Conservation (phyloP, 2,329 filamentous ascomycete species). For the Penicillium sp. region DNA sequence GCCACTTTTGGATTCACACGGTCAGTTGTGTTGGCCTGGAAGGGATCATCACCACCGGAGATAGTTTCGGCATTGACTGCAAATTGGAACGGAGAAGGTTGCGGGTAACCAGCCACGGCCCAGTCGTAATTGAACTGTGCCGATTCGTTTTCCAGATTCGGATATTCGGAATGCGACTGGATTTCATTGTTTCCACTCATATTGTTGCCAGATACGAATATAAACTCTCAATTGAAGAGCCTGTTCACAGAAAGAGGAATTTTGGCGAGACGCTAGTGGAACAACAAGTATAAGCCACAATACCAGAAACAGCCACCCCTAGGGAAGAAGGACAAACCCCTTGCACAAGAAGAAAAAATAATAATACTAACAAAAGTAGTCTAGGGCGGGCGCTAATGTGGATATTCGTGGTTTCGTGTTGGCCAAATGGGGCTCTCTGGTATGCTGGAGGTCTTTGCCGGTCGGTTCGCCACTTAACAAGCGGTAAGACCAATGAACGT, state of each 20-base stretch:
- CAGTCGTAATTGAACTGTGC: slow-evolving; percentile 13
- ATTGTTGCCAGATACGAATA: not conserved
- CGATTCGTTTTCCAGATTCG: slow-evolving; percentile 9
- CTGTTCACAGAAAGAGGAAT: not conserved
- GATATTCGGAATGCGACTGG: slow-evolving; percentile 4
- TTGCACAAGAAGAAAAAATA: not conserved
- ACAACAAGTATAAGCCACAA: not conserved
- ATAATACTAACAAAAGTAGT: slow-evolving; percentile 4
- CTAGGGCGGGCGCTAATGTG: not conserved
- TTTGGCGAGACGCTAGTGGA: not conserved
- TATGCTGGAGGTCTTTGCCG: slow-evolving; percentile 25
- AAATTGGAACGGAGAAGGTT: slow-evolving; percentile 14
- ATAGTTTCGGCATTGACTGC: slow-evolving; percentile 16
- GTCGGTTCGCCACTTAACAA: slow-evolving; percentile 15
- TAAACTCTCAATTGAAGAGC: not conserved
- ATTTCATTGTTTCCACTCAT: slow-evolving; percentile 9
- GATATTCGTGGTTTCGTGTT: slow-evolving; percentile 3
- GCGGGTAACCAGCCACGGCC: slow-evolving; percentile 18
- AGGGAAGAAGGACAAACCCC: not conserved
- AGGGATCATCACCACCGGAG: slow-evolving; percentile 14
- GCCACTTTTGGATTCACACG: slow-evolving; percentile 31
- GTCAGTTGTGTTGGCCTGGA: slow-evolving; percentile 9
- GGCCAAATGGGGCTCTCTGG: slow-evolving; percentile 16
- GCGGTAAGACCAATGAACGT: not conserved
- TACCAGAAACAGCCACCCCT: not conserved